A percentile compares a stretch with the other conserved stretches of the same genome.
Evolutionary conservation across 768 basidiomycete species (phyloP).

Genomic region (Galerina sulciceps): DNA sequence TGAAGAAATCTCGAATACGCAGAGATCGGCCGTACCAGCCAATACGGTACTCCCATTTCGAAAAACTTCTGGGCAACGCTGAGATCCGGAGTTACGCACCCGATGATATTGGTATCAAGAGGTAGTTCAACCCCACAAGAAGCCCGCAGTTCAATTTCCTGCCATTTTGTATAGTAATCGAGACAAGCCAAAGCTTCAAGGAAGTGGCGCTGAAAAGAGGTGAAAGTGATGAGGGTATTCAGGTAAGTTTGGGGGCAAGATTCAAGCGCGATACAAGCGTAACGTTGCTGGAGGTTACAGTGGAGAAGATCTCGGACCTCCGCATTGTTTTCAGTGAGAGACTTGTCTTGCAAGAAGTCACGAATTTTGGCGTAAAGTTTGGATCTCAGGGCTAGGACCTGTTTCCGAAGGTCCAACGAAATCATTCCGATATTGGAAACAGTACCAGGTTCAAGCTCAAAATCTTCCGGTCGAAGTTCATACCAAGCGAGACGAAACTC

Average conservation of each 20-base stretch:
- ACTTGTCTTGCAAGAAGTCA: not conserved
- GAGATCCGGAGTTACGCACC: not conserved
- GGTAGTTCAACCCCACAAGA: not conserved
- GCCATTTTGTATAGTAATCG: not conserved
- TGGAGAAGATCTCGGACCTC: not conserved
- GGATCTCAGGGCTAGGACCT: not conserved
- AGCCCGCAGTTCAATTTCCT: not conserved
- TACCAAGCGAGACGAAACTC: conserved; percentile 1
- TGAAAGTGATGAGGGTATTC: not conserved
- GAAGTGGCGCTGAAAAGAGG: not conserved
- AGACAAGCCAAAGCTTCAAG: not conserved
- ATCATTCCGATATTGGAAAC: not conserved
- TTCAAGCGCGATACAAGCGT: not conserved
- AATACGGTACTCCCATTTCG: not conserved
- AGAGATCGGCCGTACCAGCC: not conserved
- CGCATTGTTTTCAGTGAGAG: not conserved
- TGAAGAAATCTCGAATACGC: not conserved
- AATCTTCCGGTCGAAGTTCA: not conserved
- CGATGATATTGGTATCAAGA: not conserved
- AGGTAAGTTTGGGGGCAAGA: not conserved
- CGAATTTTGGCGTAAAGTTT: not conserved
- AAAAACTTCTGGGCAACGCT: not conserved
- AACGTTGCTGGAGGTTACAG: not conserved
- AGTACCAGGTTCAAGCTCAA: not conserved
- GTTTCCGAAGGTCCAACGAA: not conserved